Conservation (phyloP, 1,284 basidiomycete species). For the Pseudozyma thailandica region DNA sequence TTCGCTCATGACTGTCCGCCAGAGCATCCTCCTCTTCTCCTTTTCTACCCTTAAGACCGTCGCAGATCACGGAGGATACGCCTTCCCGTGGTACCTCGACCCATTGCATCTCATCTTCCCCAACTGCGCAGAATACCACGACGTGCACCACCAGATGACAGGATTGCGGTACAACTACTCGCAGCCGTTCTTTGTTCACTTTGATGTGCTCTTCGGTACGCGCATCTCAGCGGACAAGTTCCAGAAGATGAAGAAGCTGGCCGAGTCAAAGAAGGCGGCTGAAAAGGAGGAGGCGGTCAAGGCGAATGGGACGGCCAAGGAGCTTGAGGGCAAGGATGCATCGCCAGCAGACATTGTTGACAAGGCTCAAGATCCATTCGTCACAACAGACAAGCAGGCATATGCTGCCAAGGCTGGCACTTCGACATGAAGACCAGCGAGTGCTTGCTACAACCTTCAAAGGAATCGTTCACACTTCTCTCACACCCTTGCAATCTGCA, state of each 20-base stretch:
- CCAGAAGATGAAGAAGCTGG: slow-evolving; percentile 50
- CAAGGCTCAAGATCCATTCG: slow-evolving; percentile 34
- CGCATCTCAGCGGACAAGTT: slow-evolving; percentile 73
- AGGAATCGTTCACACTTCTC: background rate
- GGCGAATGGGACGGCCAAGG: background rate
- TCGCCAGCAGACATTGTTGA: slow-evolving; percentile 32
- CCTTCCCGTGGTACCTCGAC: slow-evolving; percentile 81
- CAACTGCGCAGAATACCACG: slow-evolving; percentile 98
- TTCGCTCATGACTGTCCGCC: slow-evolving; percentile 79
- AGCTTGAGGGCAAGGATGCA: slow-evolving; percentile 21
- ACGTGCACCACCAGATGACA: slow-evolving; percentile 92
- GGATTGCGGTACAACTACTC: slow-evolving; percentile 97
- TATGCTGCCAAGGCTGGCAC: slow-evolving; percentile 51
- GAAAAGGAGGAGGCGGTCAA: slow-evolving; percentile 18
- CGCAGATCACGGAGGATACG: slow-evolving; percentile 96
- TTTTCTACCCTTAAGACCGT: slow-evolving; percentile 93
- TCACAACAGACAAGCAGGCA: slow-evolving; percentile 30
- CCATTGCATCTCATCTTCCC: slow-evolving; percentile 81
- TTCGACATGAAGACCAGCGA: slow-evolving; percentile 11
- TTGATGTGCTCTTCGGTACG: slow-evolving; percentile 76
- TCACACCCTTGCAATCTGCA: too few relatives aligned
- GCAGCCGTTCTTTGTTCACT: slow-evolving; percentile 81
- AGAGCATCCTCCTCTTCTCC: slow-evolving; percentile 82
- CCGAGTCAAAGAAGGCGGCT: slow-evolving; percentile 27
- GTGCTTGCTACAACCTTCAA: background rate